Conservation (phyloP, 768 basidiomycete species). For the Phanerochaete carnosa region DNA sequence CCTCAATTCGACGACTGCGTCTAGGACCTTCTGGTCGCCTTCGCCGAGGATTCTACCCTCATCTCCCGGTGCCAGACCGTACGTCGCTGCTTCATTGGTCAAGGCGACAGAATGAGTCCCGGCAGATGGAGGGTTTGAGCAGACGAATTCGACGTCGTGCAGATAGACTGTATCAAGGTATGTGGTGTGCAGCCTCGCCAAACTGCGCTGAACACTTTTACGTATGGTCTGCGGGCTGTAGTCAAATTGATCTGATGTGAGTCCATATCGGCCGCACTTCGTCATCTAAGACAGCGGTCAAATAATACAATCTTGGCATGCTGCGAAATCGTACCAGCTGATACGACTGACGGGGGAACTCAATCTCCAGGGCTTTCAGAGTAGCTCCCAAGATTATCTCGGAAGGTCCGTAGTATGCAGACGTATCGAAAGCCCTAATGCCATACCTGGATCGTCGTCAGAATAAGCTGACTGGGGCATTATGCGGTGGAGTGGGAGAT, state of each 20-base stretch:
- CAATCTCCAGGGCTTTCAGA: constrained; percentile 51
- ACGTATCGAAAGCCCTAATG: constrained; percentile 78
- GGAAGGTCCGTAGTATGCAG: constrained; percentile 76
- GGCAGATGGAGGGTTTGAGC: constrained; percentile 43
- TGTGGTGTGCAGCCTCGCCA: constrained; percentile 65
- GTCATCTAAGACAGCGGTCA: constrained; percentile 54
- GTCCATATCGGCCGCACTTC: constrained; percentile 80
- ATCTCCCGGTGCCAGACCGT: constrained; percentile 60
- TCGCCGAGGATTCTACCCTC: constrained; percentile 57
- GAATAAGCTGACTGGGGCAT: too few species aligned
- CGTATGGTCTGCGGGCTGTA: constrained; percentile 68
- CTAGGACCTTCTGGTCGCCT: constrained; percentile 71
- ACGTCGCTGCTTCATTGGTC: constrained; percentile 47
- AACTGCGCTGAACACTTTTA: constrained; percentile 60
- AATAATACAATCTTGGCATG: not conserved
- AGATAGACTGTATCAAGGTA: constrained; percentile 82
- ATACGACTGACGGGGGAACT: constrained; percentile 79
- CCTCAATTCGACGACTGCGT: constrained; percentile 62
- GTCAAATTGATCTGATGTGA: constrained; percentile 53
- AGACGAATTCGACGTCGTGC: constrained; percentile 83
- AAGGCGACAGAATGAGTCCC: constrained; percentile 61
- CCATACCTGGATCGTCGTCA: constrained; percentile 57
- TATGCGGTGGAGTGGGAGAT: not conserved
- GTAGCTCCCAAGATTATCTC: constrained; percentile 74
- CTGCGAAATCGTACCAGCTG: constrained; percentile 47